phyloP scores from a whole-genome alignment of 805 yeast species.

The Wickerhamiella nectarea region DNA sequence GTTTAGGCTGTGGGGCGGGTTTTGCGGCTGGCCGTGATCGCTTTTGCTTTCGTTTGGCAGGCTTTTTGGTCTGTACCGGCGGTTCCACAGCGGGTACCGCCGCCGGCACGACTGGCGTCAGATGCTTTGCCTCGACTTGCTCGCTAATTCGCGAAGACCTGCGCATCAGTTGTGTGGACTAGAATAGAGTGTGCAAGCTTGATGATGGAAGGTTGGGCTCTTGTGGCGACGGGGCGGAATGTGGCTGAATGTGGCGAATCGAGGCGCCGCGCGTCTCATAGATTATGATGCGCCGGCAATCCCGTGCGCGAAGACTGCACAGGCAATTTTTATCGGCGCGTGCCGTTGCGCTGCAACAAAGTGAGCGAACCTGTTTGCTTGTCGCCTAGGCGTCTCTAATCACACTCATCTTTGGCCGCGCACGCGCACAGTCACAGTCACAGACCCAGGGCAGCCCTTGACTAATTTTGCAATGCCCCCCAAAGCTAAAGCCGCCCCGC shows the following conservation, averaged over 20 bases:
- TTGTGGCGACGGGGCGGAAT: not conserved
- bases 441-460: too few relatives aligned
- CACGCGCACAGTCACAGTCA: too few relatives aligned
- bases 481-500: constrained; percentile 57
- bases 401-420: too few relatives aligned
- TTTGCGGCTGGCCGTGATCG: not conserved
- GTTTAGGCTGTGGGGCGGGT: not conserved
- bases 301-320: too few relatives aligned
- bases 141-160: constrained; percentile 8
- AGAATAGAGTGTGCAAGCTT: not conserved
- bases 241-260: not conserved
- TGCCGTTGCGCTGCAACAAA: too few relatives aligned
- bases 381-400: too few relatives aligned
- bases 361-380: too few relatives aligned
- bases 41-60: constrained; percentile 2
- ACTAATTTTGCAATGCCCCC: not conserved
- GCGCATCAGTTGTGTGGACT: not conserved
- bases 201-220: not conserved
- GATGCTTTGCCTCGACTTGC: constrained; percentile 2
- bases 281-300: too few relatives aligned
- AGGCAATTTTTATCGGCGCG: too few relatives aligned
- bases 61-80: constrained; percentile 1
- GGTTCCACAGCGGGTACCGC: not conserved
- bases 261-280: not conserved
- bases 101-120: not conserved